A percentile compares a stretch with the other conserved stretches of the same genome.
These are phyloP conservation scores for Saksenaea oblongispora DNA, from an alignment of 371 early-diverging fungal species.

Conservation along the genomic window DNA sequence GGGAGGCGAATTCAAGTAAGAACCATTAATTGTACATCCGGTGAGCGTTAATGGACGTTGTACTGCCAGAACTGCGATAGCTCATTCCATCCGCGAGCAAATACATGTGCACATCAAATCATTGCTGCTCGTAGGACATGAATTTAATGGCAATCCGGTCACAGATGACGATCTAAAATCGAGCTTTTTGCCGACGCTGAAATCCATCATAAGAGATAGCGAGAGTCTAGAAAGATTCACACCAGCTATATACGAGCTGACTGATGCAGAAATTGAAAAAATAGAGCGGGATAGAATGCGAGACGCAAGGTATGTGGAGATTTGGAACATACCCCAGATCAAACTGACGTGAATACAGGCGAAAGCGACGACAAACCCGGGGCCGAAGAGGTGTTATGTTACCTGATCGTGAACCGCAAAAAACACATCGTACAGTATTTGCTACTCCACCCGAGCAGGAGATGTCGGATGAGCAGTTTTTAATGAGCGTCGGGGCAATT, in stretches of 20 bases:
- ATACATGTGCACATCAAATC: slow-evolving; percentile 82
- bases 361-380: slow-evolving; percentile 84
- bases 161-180: slow-evolving; percentile 77
- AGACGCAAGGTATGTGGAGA: slow-evolving; percentile 40
- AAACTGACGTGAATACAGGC: slow-evolving; percentile 32
- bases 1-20: slow-evolving; percentile 78
- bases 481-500: slow-evolving; percentile 22
- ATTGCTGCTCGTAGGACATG: slow-evolving; percentile 79
- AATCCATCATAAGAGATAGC: slow-evolving; percentile 49
- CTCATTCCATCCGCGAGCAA: slow-evolving; percentile 95
- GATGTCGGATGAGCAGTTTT: slow-evolving; percentile 41
- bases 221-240: slow-evolving; percentile 59
- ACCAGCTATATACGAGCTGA: slow-evolving; percentile 67
- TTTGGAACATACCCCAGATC: not conserved
- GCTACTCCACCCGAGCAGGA: slow-evolving; percentile 43
- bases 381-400: slow-evolving; percentile 66
- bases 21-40: not conserved
- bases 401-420: slow-evolving; percentile 70
- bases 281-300: slow-evolving; percentile 82
- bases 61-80: slow-evolving; percentile 79
- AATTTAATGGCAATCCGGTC: slow-evolving; percentile 60
- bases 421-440: slow-evolving; percentile 42
- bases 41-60: slow-evolving; percentile 12
- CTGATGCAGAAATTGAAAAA: slow-evolving; percentile 75
- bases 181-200: slow-evolving; percentile 70